Conservation (phyloP, 1,284 basidiomycete species). For the Albatrellus sp. region DNA sequence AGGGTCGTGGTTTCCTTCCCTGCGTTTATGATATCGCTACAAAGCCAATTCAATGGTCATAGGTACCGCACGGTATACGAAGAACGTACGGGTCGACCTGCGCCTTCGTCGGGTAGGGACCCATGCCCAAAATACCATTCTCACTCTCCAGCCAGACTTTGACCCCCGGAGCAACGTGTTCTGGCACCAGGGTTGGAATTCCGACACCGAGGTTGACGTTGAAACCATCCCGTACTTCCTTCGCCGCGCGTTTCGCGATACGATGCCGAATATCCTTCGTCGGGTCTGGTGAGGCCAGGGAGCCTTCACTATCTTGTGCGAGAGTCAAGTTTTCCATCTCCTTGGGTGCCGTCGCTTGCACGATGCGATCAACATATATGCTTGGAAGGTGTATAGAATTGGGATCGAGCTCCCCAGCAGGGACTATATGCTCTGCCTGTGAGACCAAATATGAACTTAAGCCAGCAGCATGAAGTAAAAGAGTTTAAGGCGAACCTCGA, state of each 20-base stretch:
- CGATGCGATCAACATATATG: constrained; percentile 81
- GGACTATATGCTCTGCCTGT: constrained; percentile 81
- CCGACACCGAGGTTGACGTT: constrained; percentile 66
- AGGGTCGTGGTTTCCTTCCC: constrained; percentile 92
- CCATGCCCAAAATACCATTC: constrained; percentile 92
- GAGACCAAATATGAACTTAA: not conserved
- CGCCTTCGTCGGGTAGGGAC: constrained; percentile 79
- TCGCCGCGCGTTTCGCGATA: constrained; percentile 75
- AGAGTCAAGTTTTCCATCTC: constrained; percentile 68
- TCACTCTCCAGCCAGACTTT: constrained; percentile 88
- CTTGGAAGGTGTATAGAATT: constrained; percentile 81
- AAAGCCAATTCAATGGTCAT: not conserved
- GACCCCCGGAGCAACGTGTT: constrained; percentile 63
- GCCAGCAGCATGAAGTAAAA: not conserved
- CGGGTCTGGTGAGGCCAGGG: constrained; percentile 30
- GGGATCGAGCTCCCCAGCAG: constrained; percentile 70
- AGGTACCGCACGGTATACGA: not conserved
- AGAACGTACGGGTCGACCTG: constrained; percentile 75
- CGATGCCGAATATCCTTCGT: constrained; percentile 43
- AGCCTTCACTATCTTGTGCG: constrained; percentile 26
- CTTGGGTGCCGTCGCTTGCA: constrained; percentile 66
- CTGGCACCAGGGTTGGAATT: constrained; percentile 81
- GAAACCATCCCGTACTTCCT: constrained; percentile 82
- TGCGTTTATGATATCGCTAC: constrained; percentile 82
- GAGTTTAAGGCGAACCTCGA: constrained; percentile 45